These are phyloP conservation scores for Candida tammaniensis DNA, from an alignment of 805 yeast genomes.

Conservation along the genomic window DNA sequence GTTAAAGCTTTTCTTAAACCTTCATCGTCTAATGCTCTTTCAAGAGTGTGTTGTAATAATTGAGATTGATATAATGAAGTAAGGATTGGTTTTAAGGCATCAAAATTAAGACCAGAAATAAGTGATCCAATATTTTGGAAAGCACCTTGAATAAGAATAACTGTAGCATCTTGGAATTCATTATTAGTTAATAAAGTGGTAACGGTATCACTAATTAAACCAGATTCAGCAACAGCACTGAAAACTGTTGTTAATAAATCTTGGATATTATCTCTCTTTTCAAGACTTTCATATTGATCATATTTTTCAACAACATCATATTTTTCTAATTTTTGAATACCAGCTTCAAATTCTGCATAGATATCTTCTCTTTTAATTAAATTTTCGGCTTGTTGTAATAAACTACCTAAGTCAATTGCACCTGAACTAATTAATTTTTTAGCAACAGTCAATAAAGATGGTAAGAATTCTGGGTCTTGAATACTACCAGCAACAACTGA, in stretches of 20 bases:
- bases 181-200: constrained; percentile 20
- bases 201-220: constrained; percentile 23
- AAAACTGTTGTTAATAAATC: constrained; percentile 29
- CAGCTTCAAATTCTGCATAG: constrained; percentile 6
- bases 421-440: constrained; percentile 19
- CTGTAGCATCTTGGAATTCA: constrained; percentile 23
- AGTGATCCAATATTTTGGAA: constrained; percentile 19
- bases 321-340: constrained; percentile 3
- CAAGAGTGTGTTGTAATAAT: constrained; percentile 20
- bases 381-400: constrained; percentile 16
- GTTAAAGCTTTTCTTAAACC: constrained; percentile 21
- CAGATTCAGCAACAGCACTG: constrained; percentile 24
- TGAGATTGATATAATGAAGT: constrained; percentile 21
- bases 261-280: constrained; percentile 28
- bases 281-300: constrained; percentile 1
- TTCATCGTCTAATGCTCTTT: constrained; percentile 21
- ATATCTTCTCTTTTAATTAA: constrained; percentile 10
- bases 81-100: constrained; percentile 20
- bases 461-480: constrained; percentile 21
- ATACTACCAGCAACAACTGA: constrained; percentile 21
- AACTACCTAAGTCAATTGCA: constrained; percentile 11
- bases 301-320: too few relatives aligned
- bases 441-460: constrained; percentile 21
- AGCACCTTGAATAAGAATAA: constrained; percentile 20
- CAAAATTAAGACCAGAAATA: constrained; percentile 15